Conservation (phyloP, 1,284 basidiomycete genomes). For the Cystodermella granulosa region DNA sequence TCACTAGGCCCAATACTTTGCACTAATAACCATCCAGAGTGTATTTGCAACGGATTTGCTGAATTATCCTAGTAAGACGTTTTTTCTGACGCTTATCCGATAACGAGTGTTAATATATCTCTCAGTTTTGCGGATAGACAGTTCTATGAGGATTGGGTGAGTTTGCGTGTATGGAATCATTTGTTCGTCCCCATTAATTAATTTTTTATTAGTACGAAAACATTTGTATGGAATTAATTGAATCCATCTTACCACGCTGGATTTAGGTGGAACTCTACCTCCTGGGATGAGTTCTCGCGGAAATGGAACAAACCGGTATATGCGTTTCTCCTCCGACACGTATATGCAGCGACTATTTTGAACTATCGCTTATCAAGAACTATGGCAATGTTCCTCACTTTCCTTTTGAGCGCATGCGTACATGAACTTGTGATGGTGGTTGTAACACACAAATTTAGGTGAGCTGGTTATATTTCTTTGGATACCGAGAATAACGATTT, state of each 20-base stretch:
- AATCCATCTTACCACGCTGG: background rate
- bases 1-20: background rate
- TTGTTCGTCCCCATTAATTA: background rate
- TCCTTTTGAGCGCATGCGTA: slow-evolving; percentile 79
- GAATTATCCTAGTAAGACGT: slow-evolving; percentile 77
- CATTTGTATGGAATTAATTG: background rate
- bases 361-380: slow-evolving; percentile 70
- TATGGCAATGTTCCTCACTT: slow-evolving; percentile 86
- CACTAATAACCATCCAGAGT: slow-evolving; percentile 51
- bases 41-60: slow-evolving; percentile 93
- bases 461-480: slow-evolving; percentile 7
- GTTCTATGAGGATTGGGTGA: slow-evolving; percentile 93
- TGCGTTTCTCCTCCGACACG: slow-evolving; percentile 88
- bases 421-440: slow-evolving; percentile 97
- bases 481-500: slow-evolving; percentile 2
- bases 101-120: slow-evolving; percentile 4
- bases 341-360: slow-evolving; percentile 84
- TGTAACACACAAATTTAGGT: slow-evolving; percentile 83
- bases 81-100: background rate
- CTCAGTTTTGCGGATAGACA: slow-evolving; percentile 87
- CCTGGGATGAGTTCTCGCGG: slow-evolving; percentile 93
- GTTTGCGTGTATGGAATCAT: slow-evolving; percentile 7
- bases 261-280: slow-evolving; percentile 86
- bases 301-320: slow-evolving; percentile 96
- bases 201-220: background rate